Evolutionary conservation across 768 basidiomycete genomes (phyloP).

Genomic region (Gloeostereum incarnatum): DNA sequence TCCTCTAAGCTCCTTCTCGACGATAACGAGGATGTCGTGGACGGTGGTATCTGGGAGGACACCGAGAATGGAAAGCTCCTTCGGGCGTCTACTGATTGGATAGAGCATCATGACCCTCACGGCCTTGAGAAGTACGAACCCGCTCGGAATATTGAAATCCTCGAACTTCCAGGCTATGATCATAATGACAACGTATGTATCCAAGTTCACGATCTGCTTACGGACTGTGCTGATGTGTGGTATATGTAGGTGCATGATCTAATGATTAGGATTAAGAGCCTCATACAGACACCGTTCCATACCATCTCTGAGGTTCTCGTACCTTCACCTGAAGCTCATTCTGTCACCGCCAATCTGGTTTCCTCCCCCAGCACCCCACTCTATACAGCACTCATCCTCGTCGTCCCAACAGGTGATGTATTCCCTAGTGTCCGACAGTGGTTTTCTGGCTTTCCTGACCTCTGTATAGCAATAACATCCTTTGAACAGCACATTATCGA

Average conservation of each 20-base stretch:
- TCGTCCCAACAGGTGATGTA: conserved; percentile 25
- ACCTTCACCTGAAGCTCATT: conserved; percentile 41
- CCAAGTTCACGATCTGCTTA: not conserved
- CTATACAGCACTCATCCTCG: conserved; percentile 50
- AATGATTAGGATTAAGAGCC: conserved; percentile 21
- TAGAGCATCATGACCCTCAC: conserved; percentile 55
- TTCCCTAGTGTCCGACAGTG: not conserved
- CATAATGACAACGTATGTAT: conserved; percentile 34
- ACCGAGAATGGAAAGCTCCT: conserved; percentile 32
- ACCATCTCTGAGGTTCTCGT: conserved; percentile 43
- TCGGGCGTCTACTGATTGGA: conserved; percentile 63
- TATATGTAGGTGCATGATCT: conserved; percentile 21
- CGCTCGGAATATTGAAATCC: conserved; percentile 53
- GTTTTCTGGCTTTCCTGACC: not conserved
- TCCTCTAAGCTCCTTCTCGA: conserved; percentile 42
- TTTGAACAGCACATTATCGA: conserved; percentile 39
- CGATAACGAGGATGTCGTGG: conserved; percentile 62
- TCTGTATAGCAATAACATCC: conserved; percentile 15
- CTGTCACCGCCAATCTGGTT: conserved; percentile 39
- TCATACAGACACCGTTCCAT: conserved; percentile 50
- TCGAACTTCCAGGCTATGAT: conserved; percentile 38
- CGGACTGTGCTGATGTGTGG: conserved; percentile 6
- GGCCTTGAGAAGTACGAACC: conserved; percentile 62
- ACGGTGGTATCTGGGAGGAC: conserved; percentile 50
- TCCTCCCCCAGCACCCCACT: conserved; percentile 50